These are phyloP conservation scores for Phytophthora aleatoria DNA, from an alignment of 352 stramenopile genomes.

Conservation along the genomic window DNA sequence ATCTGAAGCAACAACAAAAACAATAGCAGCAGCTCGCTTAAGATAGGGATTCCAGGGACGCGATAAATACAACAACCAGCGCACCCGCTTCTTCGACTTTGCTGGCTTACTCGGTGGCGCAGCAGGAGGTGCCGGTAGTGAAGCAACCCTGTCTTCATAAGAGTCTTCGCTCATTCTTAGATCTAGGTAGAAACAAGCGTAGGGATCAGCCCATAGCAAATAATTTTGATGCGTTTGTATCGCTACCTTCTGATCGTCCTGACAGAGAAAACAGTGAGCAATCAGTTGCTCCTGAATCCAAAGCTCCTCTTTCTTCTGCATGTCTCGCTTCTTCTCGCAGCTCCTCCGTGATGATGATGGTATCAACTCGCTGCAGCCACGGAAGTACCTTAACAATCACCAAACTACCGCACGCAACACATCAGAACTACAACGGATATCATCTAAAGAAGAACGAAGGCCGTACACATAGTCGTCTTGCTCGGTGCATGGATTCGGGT, in stretches of 20 bases:
- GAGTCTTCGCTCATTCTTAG: neutral
- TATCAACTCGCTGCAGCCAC: slow-evolving; percentile 59
- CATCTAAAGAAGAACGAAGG: neutral
- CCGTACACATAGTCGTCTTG: slow-evolving; percentile 51
- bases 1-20: slow-evolving; percentile 31
- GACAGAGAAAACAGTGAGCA: slow-evolving; percentile 30
- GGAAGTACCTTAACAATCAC: slow-evolving; percentile 47
- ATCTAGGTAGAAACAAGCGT: slow-evolving; percentile 5
- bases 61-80: neutral
- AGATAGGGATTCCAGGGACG: neutral
- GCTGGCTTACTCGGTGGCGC: neutral
- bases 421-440: too few species aligned
- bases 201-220: neutral
- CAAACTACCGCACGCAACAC: slow-evolving; percentile 13
- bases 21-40: too few species aligned
- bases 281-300: slow-evolving; percentile 47
- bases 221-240: too few species aligned
- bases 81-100: slow-evolving; percentile 33
- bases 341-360: slow-evolving; percentile 44
- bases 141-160: neutral
- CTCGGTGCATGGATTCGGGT: slow-evolving; percentile 75
- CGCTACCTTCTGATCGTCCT: slow-evolving; percentile 19
- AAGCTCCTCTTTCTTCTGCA: slow-evolving; percentile 32
- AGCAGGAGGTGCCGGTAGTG: neutral
- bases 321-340: slow-evolving; percentile 54